Base-by-base conservation (phyloP, 805 yeast species). In the Debaryomyces prosopidis region DNA sequence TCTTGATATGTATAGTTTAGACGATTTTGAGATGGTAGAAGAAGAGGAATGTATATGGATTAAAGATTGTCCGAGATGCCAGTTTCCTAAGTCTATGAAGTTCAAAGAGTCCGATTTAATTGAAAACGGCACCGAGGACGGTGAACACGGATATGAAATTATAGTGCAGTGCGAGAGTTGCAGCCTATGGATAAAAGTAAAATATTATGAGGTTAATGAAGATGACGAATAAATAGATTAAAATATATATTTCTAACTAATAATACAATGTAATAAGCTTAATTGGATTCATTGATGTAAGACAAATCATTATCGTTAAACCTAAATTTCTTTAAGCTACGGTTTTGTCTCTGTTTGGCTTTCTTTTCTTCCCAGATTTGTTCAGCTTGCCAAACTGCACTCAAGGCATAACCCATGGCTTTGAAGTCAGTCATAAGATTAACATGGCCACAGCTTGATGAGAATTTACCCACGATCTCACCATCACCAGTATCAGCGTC, bases 81-180 rank as follows among this genome's bases (percentile, higher is more conserved):
- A 73, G 1, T 63, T 73, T 0, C 45, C 52, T 1, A 63, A 69
- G 2, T 83, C 91, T 0, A 86, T 89, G 45, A 57, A 59, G 12
- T 60, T 92, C 1, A 70, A 69, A 1, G 97, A 89, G 50, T 57
- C 65, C 1, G 87, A 85, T 44, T 69, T 92, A 44, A 82, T 67
- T 14, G 68, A 73, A 4, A 73, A 73, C 44, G 85, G 82, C 0
- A 73, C 77, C 0, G 74, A 72, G 0, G 76, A 73, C 30, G 83
- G 81, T 12, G 77, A 66, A 14, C 76, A 83, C 0, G 69, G 69
- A 12, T 84, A 72, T 51, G 86, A 85, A 50, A 75, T 91, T 1
- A 73, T 88, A 17, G 81, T 88, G 0, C 96, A 91, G 57, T 92
- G 98, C 60, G 60, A 68, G 10, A 82, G 87, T 27, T 92, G 98